A percentile compares a stretch with the other conserved stretches of the same genome.
Conservation (phyloP, 768 basidiomycete genomes). For the Royoungia palumana region DNA sequence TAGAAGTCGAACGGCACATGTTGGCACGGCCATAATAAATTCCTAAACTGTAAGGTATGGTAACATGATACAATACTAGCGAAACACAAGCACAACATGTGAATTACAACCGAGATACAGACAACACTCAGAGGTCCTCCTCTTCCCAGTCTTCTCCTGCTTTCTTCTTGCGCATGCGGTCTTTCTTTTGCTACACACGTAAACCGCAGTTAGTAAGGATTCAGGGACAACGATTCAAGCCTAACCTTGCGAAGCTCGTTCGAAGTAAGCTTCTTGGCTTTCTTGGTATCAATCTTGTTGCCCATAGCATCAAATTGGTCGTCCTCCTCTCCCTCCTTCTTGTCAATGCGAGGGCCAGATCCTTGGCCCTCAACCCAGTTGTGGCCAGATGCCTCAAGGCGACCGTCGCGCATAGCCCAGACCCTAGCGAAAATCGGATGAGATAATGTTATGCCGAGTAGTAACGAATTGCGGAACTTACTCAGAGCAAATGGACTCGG, state of each 20-base stretch:
- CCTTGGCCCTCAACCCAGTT: constrained; percentile 99
- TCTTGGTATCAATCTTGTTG: constrained; percentile 88
- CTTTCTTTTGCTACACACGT: constrained; percentile 74
- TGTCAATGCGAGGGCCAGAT: constrained; percentile 90
- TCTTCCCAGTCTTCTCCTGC: constrained; percentile 81
- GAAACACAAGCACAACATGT: constrained; percentile 16
- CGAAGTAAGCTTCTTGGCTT: constrained; percentile 82
- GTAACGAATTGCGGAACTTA: constrained; percentile 21
- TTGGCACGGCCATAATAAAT: not conserved
- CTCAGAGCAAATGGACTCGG: constrained; percentile 95
- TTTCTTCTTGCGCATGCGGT: constrained; percentile 85
- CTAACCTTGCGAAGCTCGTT: constrained; percentile 77
- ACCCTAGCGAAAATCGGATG: constrained; percentile 44
- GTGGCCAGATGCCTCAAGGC: constrained; percentile 94
- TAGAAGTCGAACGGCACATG: no score
- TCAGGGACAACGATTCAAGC: not conserved
- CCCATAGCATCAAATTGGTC: constrained; percentile 96
- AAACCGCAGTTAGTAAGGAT: constrained; percentile 9
- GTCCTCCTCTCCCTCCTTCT: constrained; percentile 87
- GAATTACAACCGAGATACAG: constrained; percentile 12
- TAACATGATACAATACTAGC: constrained; percentile 22
- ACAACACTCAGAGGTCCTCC: constrained; percentile 43
- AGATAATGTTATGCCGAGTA: not conserved
- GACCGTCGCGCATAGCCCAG: constrained; percentile 99
- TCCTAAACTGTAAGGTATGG: constrained; percentile 16